Evolutionary conservation across 2,329 filamentous ascomycete species (phyloP), one percentile per base, ranked within the genome.

Genomic region (Colletotrichum lupini): DNA sequence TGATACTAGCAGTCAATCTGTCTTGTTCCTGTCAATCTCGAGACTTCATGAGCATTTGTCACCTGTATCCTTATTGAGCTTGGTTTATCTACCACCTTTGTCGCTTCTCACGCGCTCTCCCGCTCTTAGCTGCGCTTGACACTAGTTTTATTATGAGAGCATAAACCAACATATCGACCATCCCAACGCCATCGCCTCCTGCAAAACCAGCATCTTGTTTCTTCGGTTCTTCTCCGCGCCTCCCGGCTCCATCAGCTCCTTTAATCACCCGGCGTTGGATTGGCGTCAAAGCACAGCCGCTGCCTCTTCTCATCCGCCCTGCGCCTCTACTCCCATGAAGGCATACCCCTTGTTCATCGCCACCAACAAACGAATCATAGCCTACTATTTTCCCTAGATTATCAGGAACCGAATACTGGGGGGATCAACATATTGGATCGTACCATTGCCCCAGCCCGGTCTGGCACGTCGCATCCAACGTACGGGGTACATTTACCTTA

Each of bases 271-370:
- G 58, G 28, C 53, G 59, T 64, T 60, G 53, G 35, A 65, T 61
- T 61, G 49, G 55, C 46, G 37, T 65, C 32, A 26, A 63, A 37
- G 26, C 60, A 56, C 60, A 73, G 32, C 53, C 66, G 58, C 24
- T 37, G 57, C 46, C 14, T 56, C 42, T 30, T 28, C 37, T 46
- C 12, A 26, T 35, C 35, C 42, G 14, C 52, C 52, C 24, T 52
- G 37, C 53, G 35, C 60, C 55, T 65, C 49, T 22, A 65, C 52
- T 57, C 26, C 30, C 28, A 22, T 28, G 24, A 59, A 69, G 59
- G 65, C 69, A 64, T 69, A 16, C 22, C 59, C 69, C 66, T 68
- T 64, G 69, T 42, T n/a, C 37, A 19, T 49, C 22, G 30, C n/a
- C n/a, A 42, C 28, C 19, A 42, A 64, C 32, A 30, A 60, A 64